Conservation (phyloP, 139 green algal genomes). For the Choricystis sp. region DNA sequence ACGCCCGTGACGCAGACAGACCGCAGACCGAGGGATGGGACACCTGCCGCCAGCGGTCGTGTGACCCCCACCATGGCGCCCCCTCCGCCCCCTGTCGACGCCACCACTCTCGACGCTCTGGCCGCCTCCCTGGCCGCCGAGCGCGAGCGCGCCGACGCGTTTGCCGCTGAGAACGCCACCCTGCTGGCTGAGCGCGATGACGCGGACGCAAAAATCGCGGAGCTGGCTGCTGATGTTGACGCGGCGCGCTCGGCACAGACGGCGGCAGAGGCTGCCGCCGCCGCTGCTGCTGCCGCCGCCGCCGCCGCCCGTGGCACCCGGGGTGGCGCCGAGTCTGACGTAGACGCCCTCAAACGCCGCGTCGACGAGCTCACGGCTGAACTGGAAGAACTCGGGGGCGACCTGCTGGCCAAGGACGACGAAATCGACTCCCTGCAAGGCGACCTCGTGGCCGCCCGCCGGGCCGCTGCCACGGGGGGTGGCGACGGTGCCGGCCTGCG, state of each 20-base stretch:
- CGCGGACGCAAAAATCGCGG: background rate
- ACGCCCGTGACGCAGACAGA: too few species aligned
- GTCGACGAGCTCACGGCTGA: background rate
- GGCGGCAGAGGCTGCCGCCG: background rate
- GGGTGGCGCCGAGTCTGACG: background rate
- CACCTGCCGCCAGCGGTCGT: too few species aligned
- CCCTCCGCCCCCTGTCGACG: too few species aligned
- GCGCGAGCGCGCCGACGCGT: too few species aligned
- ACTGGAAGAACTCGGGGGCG: background rate
- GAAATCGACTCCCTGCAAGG: background rate
- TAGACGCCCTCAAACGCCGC: background rate
- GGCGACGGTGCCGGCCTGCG: background rate
- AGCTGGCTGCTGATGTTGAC: background rate
- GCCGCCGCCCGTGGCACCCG: background rate
- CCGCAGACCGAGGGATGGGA: too few species aligned
- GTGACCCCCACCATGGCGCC: too few species aligned
- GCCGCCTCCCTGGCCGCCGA: too few species aligned
- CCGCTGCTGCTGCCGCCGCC: too few species aligned
- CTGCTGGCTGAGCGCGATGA: background rate
- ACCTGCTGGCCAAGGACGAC: background rate
- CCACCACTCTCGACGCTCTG: too few species aligned
- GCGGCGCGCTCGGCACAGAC: background rate
- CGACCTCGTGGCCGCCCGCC: background rate
- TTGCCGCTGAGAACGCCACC: background rate
- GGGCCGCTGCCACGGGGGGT: background rate